Evolutionary conservation across 2,329 filamentous ascomycete species (phyloP), one percentile per base, ranked within the genome.

Genomic region (Beauveria pseudobassiana): DNA sequence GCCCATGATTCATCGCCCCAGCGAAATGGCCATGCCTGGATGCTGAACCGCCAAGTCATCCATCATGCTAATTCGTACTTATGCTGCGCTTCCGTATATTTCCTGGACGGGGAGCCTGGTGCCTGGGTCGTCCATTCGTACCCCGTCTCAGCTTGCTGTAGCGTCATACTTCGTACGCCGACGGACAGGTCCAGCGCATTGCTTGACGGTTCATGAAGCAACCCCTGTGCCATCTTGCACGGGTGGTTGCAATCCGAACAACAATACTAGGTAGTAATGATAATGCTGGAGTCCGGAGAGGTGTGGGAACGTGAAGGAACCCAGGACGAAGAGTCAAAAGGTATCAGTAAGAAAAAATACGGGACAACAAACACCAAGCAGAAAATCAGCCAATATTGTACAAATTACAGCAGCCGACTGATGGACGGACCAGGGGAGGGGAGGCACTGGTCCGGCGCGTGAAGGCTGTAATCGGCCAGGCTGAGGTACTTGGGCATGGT

Each of bases 1-100:
- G 55, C 30, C 55, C 45, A 50, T 52, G 48, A 51, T 34, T 49
- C 57, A 53, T 59, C 38, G 57, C 57, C 57, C 34, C 57, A 46
- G 57, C 46, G 57, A 40, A 46, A 52, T 59, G 22, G 48, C 48
- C 20, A 12, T 59, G 46, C 45, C 46, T 59, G 26, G 9, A 34
- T 12, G 30, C 30, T 34, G 30, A 52, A 40, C 57, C 26, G 18
- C 24, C 24, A n/a, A 16, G 56, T 59, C 55, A 58, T 42, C 34
- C 34, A 28, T 58, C 38, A 60, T 53, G 57, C 49, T 26, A 24
- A 24, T 24, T 24, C 3, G 22, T 24, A 38, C 18, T 14, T 16
- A 50, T 42, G 26, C 42, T 40, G 43, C 20, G 28, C 34, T 43
- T 42, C n/a, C 20, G n/a, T 40, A 30, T 16, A 20, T n/a, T 43